Evolutionary conservation across 1,139 yeast species (phyloP).

Genomic region (Yamadazyma friedrichii): DNA sequence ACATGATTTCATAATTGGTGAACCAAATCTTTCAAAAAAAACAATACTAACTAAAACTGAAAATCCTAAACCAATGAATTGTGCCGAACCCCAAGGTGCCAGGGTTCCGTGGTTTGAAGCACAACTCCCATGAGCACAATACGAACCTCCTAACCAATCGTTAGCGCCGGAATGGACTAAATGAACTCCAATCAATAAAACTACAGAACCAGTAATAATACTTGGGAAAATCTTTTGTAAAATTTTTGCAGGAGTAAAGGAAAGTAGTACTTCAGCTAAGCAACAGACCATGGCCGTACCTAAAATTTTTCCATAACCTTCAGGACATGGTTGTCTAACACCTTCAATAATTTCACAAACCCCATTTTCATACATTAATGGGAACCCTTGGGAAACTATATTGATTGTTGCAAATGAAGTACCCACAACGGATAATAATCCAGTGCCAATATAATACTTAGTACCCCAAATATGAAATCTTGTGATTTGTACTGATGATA

Average conservation of each 20-base stretch:
- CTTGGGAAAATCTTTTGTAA: constrained; percentile 78
- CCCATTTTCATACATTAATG: constrained; percentile 74
- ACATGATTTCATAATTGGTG: constrained; percentile 89
- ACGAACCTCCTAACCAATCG: constrained; percentile 84
- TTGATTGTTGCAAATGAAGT: constrained; percentile 83
- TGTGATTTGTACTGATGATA: constrained; percentile 73
- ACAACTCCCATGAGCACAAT: constrained; percentile 44
- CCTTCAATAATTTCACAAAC: constrained; percentile 63
- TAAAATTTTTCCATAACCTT: constrained; percentile 77
- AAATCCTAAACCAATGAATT: constrained; percentile 80
- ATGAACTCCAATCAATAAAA: constrained; percentile 68
- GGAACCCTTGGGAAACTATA: constrained; percentile 69
- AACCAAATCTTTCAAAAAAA: constrained; percentile 75
- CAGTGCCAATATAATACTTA: constrained; percentile 76
- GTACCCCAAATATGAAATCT: constrained; percentile 71
- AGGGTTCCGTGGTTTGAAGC: constrained; percentile 24
- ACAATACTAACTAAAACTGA: constrained; percentile 69
- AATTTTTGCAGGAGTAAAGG: constrained; percentile 68
- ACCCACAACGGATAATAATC: constrained; percentile 81
- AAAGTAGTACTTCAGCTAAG: constrained; percentile 61
- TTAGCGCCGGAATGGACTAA: constrained; percentile 67
- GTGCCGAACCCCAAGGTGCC: constrained; percentile 77
- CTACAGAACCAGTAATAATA: constrained; percentile 86
- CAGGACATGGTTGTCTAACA: constrained; percentile 69
- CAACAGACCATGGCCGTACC: constrained; percentile 79